Base-by-base conservation (phyloP, 345 rosid genomes). In the Luvunga scandens region DNA sequence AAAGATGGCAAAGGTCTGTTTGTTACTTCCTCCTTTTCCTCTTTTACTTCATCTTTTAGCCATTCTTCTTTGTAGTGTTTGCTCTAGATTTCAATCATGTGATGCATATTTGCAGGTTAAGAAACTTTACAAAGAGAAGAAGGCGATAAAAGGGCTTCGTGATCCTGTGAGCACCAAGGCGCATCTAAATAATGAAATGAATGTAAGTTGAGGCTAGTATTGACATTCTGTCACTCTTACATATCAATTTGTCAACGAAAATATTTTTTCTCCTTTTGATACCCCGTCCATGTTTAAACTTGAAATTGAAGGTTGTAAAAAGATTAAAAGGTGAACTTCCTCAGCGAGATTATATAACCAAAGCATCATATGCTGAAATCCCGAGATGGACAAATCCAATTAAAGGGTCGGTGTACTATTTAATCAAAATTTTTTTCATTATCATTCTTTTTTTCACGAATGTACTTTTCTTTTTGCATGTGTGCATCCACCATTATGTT, bases 381-480 rank as follows among this genome's bases (percentile, higher is more conserved):
- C 76, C 72, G 19, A 79, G 33, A 73, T 75, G 77, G 81, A 81
- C 79, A 65, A 80, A 80, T 79, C 90, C 71, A 55, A 72, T 66
- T 69, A 87, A 85, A 79, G 83, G 89, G 98, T 93, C 70, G 45
- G 97, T 91, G 28, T 61, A 73, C 19, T 9, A 53, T 53, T 53
- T 53, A 53, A 53, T 48, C 22, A 4, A 18, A 4, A 4, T 53
- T 18, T 53, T 18, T 53, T 7, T 53, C 22, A 53, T 53, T 53
- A 53, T 53, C 55, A 27, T 18, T 34, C 9, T 65, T 56, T 79
- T 28, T 34, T 55, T 56, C 24, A 7, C 19, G 34, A 56, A 72
- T 72, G 56, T 33, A 33, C 63, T 13, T 73, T 6, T 48, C 73
- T 66, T 16, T 45, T 45, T 70, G 60, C 38, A 30, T 31, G 28